phyloP scores from a whole-genome alignment of 2,329 filamentous ascomycete genomes.

The Akanthomyces lecanii region DNA sequence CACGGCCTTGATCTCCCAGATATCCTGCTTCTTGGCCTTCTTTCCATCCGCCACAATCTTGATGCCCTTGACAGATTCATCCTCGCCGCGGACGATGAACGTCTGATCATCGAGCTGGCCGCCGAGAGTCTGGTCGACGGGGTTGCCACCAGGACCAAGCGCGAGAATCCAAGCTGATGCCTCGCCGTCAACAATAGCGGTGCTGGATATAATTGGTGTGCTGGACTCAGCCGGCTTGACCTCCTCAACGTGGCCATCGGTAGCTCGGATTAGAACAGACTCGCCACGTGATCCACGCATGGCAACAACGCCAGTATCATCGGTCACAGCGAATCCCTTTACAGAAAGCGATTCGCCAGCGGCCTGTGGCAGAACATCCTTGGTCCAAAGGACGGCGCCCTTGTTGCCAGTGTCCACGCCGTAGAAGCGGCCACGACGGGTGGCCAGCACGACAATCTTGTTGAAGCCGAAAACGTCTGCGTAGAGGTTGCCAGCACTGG shows the following conservation, averaged over 20 bases:
- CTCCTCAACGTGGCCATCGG: constrained; percentile 49
- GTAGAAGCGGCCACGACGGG: constrained; percentile 72
- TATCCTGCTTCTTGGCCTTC: constrained; percentile 41
- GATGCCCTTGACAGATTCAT: constrained; percentile 51
- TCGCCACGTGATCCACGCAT: constrained; percentile 60
- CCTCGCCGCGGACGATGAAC: constrained; percentile 48
- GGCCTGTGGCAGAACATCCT: constrained; percentile 56
- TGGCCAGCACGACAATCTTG: constrained; percentile 78
- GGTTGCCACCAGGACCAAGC: constrained; percentile 46
- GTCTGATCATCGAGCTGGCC: constrained; percentile 47
- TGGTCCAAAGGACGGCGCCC: constrained; percentile 72
- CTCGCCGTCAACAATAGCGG: constrained; percentile 49
- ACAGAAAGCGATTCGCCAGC: constrained; percentile 59
- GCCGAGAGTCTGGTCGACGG: constrained; percentile 41
- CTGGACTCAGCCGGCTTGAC: constrained; percentile 33
- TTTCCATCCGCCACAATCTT: constrained; percentile 44
- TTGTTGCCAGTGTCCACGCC: constrained; percentile 73
- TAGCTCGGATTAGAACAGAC: constrained; percentile 51
- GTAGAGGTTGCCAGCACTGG: constrained; percentile 44
- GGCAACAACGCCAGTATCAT: constrained; percentile 51
- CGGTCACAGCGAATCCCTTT: constrained; percentile 61
- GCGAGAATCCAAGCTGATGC: constrained; percentile 52
- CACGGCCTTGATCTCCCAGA: constrained; percentile 72
- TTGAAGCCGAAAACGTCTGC: constrained; percentile 83
- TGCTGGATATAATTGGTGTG: constrained; percentile 31